Percentiles rank a stretch among this genome's conserved stretches.
These are phyloP conservation scores for Pleurotus sapidus DNA, from an alignment of 768 basidiomycete species.

Conservation along the genomic window DNA sequence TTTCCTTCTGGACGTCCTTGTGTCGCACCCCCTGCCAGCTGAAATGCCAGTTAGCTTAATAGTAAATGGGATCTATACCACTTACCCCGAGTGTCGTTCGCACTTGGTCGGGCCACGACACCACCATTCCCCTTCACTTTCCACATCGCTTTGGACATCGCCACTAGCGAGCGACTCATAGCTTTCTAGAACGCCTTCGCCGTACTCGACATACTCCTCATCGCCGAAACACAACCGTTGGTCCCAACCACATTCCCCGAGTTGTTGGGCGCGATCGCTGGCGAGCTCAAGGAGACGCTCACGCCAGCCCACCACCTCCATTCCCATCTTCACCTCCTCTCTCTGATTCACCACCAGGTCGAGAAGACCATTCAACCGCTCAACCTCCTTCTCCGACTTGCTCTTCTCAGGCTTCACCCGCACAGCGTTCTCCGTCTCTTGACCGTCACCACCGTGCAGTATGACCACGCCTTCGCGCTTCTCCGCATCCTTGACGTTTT, in stretches of 20 bases:
- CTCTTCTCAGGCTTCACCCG: constrained; percentile 34
- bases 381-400: constrained; percentile 55
- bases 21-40: constrained; percentile 81
- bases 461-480: constrained; percentile 71
- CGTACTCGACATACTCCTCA: constrained; percentile 73
- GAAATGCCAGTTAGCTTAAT: constrained; percentile 3
- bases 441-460: constrained; percentile 26
- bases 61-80: constrained; percentile 4
- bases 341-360: constrained; percentile 57
- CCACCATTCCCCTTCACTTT: constrained; percentile 68
- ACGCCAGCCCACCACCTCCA: constrained; percentile 70
- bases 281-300: constrained; percentile 69
- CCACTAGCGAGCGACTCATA: constrained; percentile 49
- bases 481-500: constrained; percentile 65
- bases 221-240: constrained; percentile 82
- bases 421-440: constrained; percentile 18
- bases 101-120: constrained; percentile 74
- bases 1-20: constrained; percentile 73
- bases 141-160: constrained; percentile 34
- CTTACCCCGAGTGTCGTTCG: constrained; percentile 75
- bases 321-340: constrained; percentile 62
- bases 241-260: constrained; percentile 86
- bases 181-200: constrained; percentile 62
- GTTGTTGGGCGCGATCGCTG: constrained; percentile 57
- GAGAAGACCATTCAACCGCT: constrained; percentile 50